Percentiles rank a stretch among this genome's conserved stretches.
Evolutionary conservation across 768 basidiomycete genomes (phyloP).

Genomic region (Pleurotus platypus): DNA sequence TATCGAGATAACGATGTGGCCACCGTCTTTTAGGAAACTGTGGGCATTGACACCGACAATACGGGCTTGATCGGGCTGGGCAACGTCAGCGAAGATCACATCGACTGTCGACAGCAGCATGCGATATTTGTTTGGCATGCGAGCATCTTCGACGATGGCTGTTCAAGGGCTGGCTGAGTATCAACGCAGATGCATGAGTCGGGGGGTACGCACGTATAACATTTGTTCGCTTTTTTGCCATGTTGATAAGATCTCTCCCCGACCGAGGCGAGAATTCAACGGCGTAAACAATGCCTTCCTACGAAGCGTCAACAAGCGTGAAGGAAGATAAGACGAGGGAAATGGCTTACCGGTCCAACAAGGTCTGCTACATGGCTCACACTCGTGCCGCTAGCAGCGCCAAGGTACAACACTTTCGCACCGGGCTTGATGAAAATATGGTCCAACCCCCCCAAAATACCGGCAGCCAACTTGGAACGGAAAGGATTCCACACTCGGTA

Average conservation of each 20-base stretch:
- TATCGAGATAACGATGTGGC: constrained; percentile 94
- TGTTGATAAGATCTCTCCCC: constrained; percentile 96
- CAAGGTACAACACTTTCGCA: constrained; percentile 94
- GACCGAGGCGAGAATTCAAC: constrained; percentile 97
- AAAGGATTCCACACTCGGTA: constrained; percentile 99
- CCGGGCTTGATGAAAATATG: constrained; percentile 91
- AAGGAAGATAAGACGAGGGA: constrained; percentile 6
- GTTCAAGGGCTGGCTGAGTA: constrained; percentile 1
- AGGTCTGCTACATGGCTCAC: constrained; percentile 99
- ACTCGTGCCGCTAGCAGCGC: constrained; percentile 96
- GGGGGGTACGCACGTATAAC: constrained; percentile 77
- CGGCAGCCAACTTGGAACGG: constrained; percentile 94
- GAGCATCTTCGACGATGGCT: constrained; percentile 98
- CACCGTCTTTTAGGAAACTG: constrained; percentile 92
- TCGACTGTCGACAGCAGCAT: constrained; percentile 96
- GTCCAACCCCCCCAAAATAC: constrained; percentile 93
- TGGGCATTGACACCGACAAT: constrained; percentile 92
- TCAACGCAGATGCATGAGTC: background rate
- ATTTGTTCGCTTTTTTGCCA: constrained; percentile 99
- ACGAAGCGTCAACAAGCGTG: constrained; percentile 12
- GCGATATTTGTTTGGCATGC: constrained; percentile 93
- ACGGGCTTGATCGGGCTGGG: constrained; percentile 98
- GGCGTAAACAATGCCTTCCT: constrained; percentile 97
- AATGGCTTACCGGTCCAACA: constrained; percentile 79
- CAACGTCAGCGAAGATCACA: constrained; percentile 97